phyloP scores from a whole-genome alignment of 495 filamentous ascomycete species.

The Diplogelasinospora grovesii region DNA sequence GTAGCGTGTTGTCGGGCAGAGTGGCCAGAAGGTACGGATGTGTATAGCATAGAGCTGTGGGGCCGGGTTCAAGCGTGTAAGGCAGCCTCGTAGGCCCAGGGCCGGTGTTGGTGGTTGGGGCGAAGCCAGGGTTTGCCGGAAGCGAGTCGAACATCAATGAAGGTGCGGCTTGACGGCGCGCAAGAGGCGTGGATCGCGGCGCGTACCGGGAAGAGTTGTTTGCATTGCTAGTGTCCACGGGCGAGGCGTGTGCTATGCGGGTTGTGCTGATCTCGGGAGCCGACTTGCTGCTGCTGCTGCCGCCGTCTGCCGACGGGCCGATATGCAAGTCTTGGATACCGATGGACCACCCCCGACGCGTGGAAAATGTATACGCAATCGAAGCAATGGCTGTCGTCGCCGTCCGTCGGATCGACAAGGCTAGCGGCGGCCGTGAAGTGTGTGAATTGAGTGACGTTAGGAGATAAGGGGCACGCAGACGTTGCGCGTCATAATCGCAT shows the following conservation, averaged over 20 bases:
- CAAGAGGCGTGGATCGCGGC: no score
- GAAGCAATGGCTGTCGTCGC: constrained; percentile 60
- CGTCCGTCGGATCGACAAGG: constrained; percentile 65
- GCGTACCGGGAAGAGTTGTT: no score
- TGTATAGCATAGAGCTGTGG: constrained; percentile 75
- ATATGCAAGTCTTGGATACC: constrained; percentile 84
- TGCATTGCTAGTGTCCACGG: constrained; percentile 17
- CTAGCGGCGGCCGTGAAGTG: constrained; percentile 70
- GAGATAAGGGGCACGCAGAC: constrained; percentile 43
- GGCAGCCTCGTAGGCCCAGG: no score
- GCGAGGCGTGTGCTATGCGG: constrained; percentile 35
- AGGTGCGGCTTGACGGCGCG: no score
- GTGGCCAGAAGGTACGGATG: constrained; percentile 89
- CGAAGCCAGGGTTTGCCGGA: no score
- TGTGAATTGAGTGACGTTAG: constrained; percentile 78
- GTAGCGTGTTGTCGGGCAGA: constrained; percentile 86
- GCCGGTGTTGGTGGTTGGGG: no score
- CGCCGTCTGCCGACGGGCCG: constrained; percentile 17
- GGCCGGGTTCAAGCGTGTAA: no score
- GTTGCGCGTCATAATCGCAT: no score
- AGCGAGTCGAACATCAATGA: no score
- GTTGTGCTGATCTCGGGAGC: constrained; percentile 43
- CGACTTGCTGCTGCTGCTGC: constrained; percentile 16
- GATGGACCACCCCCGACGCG: constrained; percentile 71
- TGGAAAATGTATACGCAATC: constrained; percentile 75